Evolutionary conservation across 768 basidiomycete genomes (phyloP).

Genomic region (Podaxis mareebaensis): DNA sequence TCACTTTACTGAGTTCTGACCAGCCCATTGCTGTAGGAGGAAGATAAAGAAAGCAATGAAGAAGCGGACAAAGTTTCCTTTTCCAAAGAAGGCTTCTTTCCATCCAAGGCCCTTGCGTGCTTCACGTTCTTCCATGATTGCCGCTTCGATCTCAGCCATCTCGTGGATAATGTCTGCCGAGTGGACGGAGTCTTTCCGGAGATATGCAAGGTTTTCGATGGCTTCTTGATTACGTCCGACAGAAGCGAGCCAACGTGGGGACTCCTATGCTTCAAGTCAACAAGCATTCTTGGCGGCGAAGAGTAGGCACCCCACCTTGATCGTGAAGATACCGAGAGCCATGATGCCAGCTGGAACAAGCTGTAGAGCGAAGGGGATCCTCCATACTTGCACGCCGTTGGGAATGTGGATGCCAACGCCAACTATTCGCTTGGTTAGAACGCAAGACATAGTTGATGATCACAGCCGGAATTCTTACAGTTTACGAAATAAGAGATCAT

Average conservation of each 20-base stretch:
- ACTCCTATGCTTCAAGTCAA: slow-evolving; percentile 47
- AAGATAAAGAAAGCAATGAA: slow-evolving; percentile 83
- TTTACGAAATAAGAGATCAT: slow-evolving; percentile 87
- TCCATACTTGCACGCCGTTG: slow-evolving; percentile 55
- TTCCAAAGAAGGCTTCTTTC: slow-evolving; percentile 75
- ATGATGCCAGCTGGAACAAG: slow-evolving; percentile 75
- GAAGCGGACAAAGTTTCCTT: slow-evolving; percentile 82
- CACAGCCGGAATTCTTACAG: slow-evolving; percentile 42
- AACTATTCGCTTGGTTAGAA: slow-evolving; percentile 35
- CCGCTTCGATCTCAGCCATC: slow-evolving; percentile 81
- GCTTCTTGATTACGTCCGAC: slow-evolving; percentile 58
- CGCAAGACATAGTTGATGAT: background rate
- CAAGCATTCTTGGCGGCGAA: background rate
- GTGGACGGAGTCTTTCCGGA: slow-evolving; percentile 46
- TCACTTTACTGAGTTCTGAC: slow-evolving; percentile 76
- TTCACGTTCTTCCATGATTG: slow-evolving; percentile 70
- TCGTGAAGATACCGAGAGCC: slow-evolving; percentile 64
- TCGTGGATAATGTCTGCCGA: slow-evolving; percentile 55
- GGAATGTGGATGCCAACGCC: slow-evolving; percentile 59
- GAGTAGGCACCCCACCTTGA: slow-evolving; percentile 41
- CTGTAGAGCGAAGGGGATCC: slow-evolving; percentile 74
- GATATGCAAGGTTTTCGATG: slow-evolving; percentile 59
- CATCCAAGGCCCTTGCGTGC: slow-evolving; percentile 64
- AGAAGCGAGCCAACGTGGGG: slow-evolving; percentile 75
- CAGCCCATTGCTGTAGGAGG: slow-evolving; percentile 80